phyloP scores from a whole-genome alignment of 2,329 filamentous ascomycete genomes.

The Didymella segeticola region DNA sequence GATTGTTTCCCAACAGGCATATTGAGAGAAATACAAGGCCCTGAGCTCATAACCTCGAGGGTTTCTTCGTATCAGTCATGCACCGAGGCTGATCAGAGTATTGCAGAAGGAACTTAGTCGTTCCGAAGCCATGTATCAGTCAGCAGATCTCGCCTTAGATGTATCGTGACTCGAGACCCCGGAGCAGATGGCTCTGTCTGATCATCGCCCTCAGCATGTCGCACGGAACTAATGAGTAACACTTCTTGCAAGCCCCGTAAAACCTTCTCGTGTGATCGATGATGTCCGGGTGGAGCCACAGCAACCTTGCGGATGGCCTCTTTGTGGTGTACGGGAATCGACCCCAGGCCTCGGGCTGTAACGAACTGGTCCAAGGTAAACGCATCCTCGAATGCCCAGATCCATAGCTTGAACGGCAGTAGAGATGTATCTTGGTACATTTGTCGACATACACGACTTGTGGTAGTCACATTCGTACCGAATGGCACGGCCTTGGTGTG shows the following conservation, averaged over 20 bases:
- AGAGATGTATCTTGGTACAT: slow-evolving; percentile 12
- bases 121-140: slow-evolving; percentile 5
- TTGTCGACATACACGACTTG: slow-evolving; percentile 11
- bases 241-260: slow-evolving; percentile 11
- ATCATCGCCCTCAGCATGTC: neutral
- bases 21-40: no score
- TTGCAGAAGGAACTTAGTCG: neutral
- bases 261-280: slow-evolving; percentile 15
- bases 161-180: neutral
- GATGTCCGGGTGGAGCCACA: slow-evolving; percentile 17
- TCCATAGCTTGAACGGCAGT: slow-evolving; percentile 13
- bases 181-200: neutral
- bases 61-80: no score
- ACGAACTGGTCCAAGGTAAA: slow-evolving; percentile 25
- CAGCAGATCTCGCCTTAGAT: neutral
- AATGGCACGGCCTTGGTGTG: slow-evolving; percentile 9
- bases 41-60: no score
- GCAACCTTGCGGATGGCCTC: slow-evolving; percentile 16
- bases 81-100: neutral
- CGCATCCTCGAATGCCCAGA: slow-evolving; percentile 19
- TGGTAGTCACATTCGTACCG: neutral
- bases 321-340: slow-evolving; percentile 9
- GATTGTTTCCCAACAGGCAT: no score
- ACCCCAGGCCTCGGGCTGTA: slow-evolving; percentile 7
- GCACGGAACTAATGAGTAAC: slow-evolving; percentile 6